A percentile compares a stretch with the other conserved stretches of the same genome.
Evolutionary conservation across 768 basidiomycete genomes (phyloP).

Genomic region (Termitomyces sp.): DNA sequence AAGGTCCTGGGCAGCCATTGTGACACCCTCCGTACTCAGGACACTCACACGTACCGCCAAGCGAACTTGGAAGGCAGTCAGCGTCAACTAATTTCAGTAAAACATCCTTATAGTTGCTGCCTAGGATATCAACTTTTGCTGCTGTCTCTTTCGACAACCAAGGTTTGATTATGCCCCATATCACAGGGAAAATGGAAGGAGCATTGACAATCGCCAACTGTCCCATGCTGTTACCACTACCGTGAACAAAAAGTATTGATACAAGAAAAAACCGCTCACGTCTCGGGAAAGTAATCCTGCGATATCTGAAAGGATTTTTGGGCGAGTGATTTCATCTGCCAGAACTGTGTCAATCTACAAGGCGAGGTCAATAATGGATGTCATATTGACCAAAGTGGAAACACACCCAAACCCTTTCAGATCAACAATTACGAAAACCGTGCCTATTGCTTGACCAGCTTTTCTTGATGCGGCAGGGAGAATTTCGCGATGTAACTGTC

Average conservation of each 20-base stretch:
- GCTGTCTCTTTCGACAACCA: conserved; percentile 74
- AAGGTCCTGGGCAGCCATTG: conserved; percentile 62
- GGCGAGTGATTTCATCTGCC: conserved; percentile 68
- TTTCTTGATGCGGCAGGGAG: conserved; percentile 60
- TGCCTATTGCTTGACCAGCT: conserved; percentile 44
- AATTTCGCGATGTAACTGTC: conserved; percentile 53
- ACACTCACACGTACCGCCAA: conserved; percentile 70
- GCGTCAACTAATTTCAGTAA: conserved; percentile 58
- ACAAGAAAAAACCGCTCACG: conserved; percentile 34
- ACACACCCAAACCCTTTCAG: conserved; percentile 65
- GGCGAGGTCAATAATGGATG: neutral
- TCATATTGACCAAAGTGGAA: neutral
- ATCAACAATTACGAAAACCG: conserved; percentile 62
- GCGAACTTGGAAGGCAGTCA: conserved; percentile 52
- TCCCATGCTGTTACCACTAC: conserved; percentile 49
- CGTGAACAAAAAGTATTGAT: neutral
- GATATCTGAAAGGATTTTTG: conserved; percentile 65
- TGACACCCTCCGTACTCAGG: conserved; percentile 50
- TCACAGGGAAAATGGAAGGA: conserved; percentile 65
- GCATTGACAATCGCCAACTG: conserved; percentile 69
- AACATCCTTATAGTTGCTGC: conserved; percentile 50
- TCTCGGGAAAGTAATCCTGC: conserved; percentile 76
- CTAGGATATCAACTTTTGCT: conserved; percentile 63
- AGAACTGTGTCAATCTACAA: conserved; percentile 61
- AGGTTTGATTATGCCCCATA: conserved; percentile 64